Evolutionary conservation across 306 rosid species (phyloP).

Genomic region (Mimosa bimucronata): DNA sequence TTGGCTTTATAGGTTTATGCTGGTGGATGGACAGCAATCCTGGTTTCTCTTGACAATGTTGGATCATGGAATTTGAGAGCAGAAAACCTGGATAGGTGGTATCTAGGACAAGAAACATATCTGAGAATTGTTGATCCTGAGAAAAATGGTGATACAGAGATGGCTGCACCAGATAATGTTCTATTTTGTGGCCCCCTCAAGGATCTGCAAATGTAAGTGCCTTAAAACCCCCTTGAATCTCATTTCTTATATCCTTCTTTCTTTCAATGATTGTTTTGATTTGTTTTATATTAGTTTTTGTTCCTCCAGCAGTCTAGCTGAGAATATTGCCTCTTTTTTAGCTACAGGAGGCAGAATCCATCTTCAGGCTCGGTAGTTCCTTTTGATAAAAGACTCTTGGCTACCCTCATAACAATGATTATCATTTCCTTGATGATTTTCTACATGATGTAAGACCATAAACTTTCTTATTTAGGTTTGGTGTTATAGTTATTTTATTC

Average conservation of each 20-base stretch:
- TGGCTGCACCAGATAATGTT: conserved; percentile 62
- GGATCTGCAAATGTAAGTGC: conserved; percentile 51
- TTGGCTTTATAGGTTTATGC: conserved; percentile 61
- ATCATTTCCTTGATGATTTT: no score
- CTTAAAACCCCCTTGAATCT: not conserved
- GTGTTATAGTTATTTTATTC: no score
- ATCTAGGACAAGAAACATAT: conserved; percentile 89
- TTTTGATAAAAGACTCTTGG: no score
- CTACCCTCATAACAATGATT: no score
- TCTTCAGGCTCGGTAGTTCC: no score
- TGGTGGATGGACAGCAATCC: conserved; percentile 83
- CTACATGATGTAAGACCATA: no score
- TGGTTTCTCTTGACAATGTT: conserved; percentile 74
- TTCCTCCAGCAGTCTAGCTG: no score
- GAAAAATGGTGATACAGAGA: conserved; percentile 73
- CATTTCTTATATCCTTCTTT: not conserved
- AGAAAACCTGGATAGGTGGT: conserved; percentile 88
- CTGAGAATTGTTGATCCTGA: conserved; percentile 77
- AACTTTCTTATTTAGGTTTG: no score
- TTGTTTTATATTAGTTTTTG: no score
- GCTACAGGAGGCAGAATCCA: no score
- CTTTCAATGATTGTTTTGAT: conserved; percentile 8
- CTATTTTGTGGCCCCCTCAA: conserved; percentile 75
- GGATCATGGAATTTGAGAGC: conserved; percentile 85
- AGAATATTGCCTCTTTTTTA: no score